Base-by-base conservation (phyloP, 2,329 filamentous ascomycete species). In the Fusarium decemcellulare region DNA sequence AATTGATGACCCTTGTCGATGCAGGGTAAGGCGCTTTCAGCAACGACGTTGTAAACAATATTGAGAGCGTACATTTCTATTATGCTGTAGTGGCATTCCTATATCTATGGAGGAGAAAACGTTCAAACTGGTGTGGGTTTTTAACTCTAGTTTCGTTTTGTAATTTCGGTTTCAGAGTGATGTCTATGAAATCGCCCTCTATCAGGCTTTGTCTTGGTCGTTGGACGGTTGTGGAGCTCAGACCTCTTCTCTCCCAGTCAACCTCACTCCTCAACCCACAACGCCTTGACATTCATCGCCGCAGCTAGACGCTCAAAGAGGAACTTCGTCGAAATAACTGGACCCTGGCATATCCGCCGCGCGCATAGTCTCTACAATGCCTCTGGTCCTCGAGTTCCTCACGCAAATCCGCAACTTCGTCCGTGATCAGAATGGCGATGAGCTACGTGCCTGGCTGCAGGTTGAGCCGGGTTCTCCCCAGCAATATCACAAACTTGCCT, bases 401-500 rank as follows among this genome's bases (percentile, higher is more conserved):
- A 80, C 81, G 11, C 87, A 88, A 58, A 87, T 95, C 58, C 86
- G 88, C 55, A 71, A 76, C 46, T 76, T 79, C 61, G 85, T 95
- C 51, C 85, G 86, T 57, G 80, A 81, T 18, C 88, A 90, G 64
- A 87, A 95, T 79, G 92, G 91, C 64, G 81, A 83, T 34, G 84
- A 86, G 67, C 85, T 97, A 14, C 87, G 91, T 67, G 85, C 89
- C 61, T 95, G 89, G 84, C 86, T 97, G 14, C 87, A 90, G 66
- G 91, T 96, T 69, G 93, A 95, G 76, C 92, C 92, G 6, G 88
- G 88, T 32, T 86, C 93, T 30, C 84, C 89, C 3, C 83, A 88
- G 15, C 85, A 90, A 56, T 96, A 96, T 79, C 85, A 86, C 67
- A 82, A 88, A 60, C 89, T 97, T 73, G 88, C 89, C 30, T 78